phyloP scores from a whole-genome alignment of 495 filamentous ascomycete species.

The Penicillium herquei region DNA sequence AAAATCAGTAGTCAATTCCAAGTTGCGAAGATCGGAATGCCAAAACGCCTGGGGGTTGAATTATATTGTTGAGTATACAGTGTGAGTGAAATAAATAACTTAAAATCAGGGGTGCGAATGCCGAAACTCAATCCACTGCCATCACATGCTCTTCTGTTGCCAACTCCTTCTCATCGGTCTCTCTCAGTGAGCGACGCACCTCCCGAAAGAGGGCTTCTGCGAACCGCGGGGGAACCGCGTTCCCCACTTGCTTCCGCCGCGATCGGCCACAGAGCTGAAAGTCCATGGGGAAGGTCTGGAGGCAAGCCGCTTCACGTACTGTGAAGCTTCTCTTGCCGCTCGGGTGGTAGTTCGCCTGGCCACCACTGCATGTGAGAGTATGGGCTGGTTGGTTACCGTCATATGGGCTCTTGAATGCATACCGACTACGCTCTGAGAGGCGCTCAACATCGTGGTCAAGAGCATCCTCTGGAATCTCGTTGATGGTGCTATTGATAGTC shows the following conservation, averaged over 20 bases:
- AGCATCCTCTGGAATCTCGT: constrained; percentile 37
- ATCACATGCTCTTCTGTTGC: constrained; percentile 3
- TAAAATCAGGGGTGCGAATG: too few relatives aligned
- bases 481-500: constrained; percentile 50
- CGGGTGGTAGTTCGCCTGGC: constrained; percentile 66
- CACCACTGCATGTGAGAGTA: constrained; percentile 71
- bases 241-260: constrained; percentile 75
- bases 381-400: constrained; percentile 50
- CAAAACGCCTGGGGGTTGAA: too few relatives aligned
- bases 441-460: constrained; percentile 46
- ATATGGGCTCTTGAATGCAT: constrained; percentile 23
- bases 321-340: constrained; percentile 67
- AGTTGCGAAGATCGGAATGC: background rate
- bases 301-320: constrained; percentile 65
- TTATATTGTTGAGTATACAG: too few relatives aligned
- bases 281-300: constrained; percentile 70
- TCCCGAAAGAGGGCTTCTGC: constrained; percentile 59
- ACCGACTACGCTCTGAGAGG: constrained; percentile 12
- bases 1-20: background rate
- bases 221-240: constrained; percentile 74
- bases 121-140: too few relatives aligned
- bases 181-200: constrained; percentile 54
- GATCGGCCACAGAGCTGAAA: constrained; percentile 54
- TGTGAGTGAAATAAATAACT: too few relatives aligned
- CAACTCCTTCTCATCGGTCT: constrained; percentile 50